Evolutionary conservation across 1,284 basidiomycete species (phyloP).

Genomic region (Golubevia sp.): DNA sequence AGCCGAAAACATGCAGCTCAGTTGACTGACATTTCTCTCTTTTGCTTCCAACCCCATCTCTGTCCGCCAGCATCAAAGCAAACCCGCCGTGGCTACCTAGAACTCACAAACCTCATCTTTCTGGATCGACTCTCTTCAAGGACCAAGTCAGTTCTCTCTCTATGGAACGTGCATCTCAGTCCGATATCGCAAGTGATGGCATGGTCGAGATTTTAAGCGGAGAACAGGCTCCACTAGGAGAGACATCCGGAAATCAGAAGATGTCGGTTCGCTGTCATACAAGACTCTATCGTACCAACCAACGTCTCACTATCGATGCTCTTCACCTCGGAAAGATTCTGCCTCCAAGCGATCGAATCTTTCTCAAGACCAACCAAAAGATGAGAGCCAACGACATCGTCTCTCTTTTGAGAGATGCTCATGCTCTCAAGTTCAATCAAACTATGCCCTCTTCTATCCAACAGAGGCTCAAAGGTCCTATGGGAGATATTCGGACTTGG

Average conservation of each 20-base stretch:
- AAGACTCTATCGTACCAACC: constrained; percentile 44
- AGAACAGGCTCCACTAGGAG: neutral
- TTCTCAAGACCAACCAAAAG: constrained; percentile 41
- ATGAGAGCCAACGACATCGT: constrained; percentile 30
- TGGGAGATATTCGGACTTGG: constrained; percentile 47
- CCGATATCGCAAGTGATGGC: constrained; percentile 15
- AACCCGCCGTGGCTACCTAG: neutral
- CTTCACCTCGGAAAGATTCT: constrained; percentile 25
- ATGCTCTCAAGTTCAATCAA: constrained; percentile 16
- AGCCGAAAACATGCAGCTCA: constrained; percentile 12
- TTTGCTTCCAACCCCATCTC: no score
- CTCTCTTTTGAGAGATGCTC: constrained; percentile 37
- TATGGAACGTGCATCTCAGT: no score
- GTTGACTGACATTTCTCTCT: neutral
- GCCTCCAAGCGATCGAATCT: constrained; percentile 25
- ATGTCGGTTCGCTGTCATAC: constrained; percentile 25
- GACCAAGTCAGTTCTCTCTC: neutral
- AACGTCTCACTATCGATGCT: constrained; percentile 37
- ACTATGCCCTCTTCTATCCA: constrained; percentile 14
- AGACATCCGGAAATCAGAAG: constrained; percentile 8
- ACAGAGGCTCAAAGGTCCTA: constrained; percentile 15
- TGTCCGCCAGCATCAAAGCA: neutral
- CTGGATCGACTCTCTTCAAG: no score
- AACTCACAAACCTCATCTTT: neutral
- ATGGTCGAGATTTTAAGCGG: neutral